Conservation (phyloP, 495 filamentous ascomycete species). For the Trypethelium eluteriae region DNA sequence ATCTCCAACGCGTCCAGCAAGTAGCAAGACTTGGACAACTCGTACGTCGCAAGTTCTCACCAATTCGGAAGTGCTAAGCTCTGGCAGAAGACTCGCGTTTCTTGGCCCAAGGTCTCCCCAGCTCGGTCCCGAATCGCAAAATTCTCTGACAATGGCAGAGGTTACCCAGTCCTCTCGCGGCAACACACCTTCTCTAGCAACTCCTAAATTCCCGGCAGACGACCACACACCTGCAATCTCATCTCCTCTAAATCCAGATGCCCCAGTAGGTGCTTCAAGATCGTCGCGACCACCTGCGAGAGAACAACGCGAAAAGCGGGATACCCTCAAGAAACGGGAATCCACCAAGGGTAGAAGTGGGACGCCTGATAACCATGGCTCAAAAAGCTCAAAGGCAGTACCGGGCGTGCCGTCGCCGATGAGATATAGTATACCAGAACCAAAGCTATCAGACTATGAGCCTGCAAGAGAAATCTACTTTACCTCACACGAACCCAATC, state of each 20-base stretch:
- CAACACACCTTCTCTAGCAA: slow-evolving; percentile 1
- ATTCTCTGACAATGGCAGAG: background rate
- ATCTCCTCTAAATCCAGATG: slow-evolving; percentile 32
- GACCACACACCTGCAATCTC: slow-evolving; percentile 33
- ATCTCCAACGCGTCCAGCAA: no score
- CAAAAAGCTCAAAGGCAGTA: slow-evolving; percentile 25
- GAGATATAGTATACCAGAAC: slow-evolving; percentile 35
- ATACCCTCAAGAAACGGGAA: slow-evolving; percentile 40
- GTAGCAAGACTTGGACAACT: no score
- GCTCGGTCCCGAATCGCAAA: background rate
- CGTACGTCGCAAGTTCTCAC: no score
- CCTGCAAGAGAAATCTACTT: slow-evolving; percentile 34
- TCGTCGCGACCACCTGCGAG: slow-evolving; percentile 25
- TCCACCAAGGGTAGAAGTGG: slow-evolving; percentile 25
- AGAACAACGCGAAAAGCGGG: slow-evolving; percentile 39
- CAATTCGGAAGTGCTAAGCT: no score
- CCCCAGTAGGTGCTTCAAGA: background rate
- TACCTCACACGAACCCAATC: slow-evolving; percentile 34
- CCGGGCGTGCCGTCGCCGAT: slow-evolving; percentile 31
- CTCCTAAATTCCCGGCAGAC: background rate
- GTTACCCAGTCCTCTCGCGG: background rate
- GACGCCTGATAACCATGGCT: slow-evolving; percentile 26
- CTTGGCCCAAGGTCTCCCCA: background rate
- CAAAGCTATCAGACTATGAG: slow-evolving; percentile 33
- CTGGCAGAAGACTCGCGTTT: background rate